phyloP scores from a whole-genome alignment of 495 filamentous ascomycete species.

The Glonium stellatum region DNA sequence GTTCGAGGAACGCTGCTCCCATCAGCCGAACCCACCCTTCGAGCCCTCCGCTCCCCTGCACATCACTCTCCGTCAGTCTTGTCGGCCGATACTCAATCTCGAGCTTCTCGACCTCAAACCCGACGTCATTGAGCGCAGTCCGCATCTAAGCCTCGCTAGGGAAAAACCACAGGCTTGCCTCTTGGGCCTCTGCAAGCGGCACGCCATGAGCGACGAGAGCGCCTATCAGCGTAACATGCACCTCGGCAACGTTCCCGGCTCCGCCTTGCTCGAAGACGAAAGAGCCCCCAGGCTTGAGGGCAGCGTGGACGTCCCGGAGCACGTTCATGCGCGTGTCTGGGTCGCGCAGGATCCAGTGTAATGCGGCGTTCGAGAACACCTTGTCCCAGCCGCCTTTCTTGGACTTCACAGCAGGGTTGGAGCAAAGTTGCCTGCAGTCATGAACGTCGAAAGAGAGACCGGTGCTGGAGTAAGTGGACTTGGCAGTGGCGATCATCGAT shows the following conservation, averaged over 20 bases:
- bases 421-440: constrained; percentile 44
- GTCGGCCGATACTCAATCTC: constrained; percentile 63
- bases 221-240: constrained; percentile 51
- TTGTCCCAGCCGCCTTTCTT: constrained; percentile 46
- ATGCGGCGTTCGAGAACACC: constrained; percentile 69
- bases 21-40: constrained; percentile 66
- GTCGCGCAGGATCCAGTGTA: constrained; percentile 68
- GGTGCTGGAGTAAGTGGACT: constrained; percentile 30
- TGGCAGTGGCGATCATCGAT: constrained; percentile 45
- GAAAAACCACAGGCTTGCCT: constrained; percentile 65
- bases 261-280: constrained; percentile 73
- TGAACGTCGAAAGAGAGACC: constrained; percentile 38
- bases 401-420: constrained; percentile 3
- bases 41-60: constrained; percentile 46
- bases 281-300: constrained; percentile 49
- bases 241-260: constrained; percentile 60
- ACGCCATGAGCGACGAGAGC: constrained; percentile 49
- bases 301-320: constrained; percentile 17
- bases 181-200: constrained; percentile 41
- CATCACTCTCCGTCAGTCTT: constrained; percentile 45
- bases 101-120: constrained; percentile 53
- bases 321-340: constrained; percentile 38
- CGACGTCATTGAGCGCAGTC: constrained; percentile 45
- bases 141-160: constrained; percentile 54
- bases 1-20: constrained; percentile 50